Base-by-base conservation (phyloP, 306 rosid genomes). In the Boehmeria nivea region DNA sequence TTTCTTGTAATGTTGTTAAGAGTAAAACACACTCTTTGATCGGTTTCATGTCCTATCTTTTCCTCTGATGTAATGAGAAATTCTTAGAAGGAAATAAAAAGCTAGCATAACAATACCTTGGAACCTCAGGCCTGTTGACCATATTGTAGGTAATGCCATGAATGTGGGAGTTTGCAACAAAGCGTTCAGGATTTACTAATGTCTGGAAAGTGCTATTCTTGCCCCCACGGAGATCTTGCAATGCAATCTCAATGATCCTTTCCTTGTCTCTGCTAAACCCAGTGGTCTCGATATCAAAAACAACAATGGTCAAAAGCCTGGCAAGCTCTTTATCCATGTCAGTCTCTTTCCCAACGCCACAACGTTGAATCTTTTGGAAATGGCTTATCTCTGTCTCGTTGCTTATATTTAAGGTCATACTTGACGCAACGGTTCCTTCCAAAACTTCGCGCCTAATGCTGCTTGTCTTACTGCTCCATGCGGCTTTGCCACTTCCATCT, bases 201-300 rank as follows among this genome's bases (percentile, higher is more conserved):
- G 99, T 82, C 71, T 87, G 84, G 69, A 91, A 87, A 52, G 95
- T 82, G 78, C 99, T 91, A 43, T 84, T 77, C 34, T 74, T 72
- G 65, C 99, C 99, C 14, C 99, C 99, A 19, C 59, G 65, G 66
- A 87, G 96, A 78, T 76, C 95, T 64, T 80, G 83, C 67, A 84
- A 60, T 34, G 84, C 99, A 57, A 91, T 64, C 77, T 91, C 96
- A 60, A 91, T 68, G 42, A 87, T 82, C 65, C 95, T 52, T 3
- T 67, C 93, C 0, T 43, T 44, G 38, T 56, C 70, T 82, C 84
- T 67, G 64, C 75, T 64, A 6, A 91, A 54, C 47, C 96, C 98
- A 15, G 95, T 84, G 48, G 98, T 91, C 61, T 91, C 98, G 42
- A 70, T 59, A 61, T 91, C 96, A 52, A 91, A 84, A 66, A 61